phyloP scores from a whole-genome alignment of 2,329 filamentous ascomycete species.

The Diplodia seriata region DNA sequence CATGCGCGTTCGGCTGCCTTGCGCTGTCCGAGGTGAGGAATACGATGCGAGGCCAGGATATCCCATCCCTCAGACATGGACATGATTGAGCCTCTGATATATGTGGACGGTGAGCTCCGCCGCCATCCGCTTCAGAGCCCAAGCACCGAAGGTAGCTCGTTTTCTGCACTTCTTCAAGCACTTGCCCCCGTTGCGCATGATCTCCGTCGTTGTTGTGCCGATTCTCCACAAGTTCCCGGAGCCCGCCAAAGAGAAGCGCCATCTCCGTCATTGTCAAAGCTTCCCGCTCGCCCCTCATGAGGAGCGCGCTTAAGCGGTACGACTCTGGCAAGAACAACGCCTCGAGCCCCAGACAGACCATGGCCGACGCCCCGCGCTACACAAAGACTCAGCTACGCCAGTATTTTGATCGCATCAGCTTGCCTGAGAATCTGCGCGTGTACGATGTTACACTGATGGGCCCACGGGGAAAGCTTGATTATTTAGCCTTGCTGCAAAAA shows the following conservation, averaged over 20 bases:
- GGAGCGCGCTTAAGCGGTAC: constrained; percentile 23
- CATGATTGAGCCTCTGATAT: constrained; percentile 8
- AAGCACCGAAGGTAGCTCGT: not conserved
- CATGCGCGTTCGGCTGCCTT: not conserved
- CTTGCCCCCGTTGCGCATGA: not conserved
- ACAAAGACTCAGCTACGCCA: constrained; percentile 41
- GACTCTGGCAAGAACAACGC: constrained; percentile 20
- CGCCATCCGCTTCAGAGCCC: constrained; percentile 6
- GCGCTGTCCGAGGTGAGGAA: constrained; percentile 3
- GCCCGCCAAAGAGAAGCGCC: constrained; percentile 5
- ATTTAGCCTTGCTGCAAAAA: constrained; percentile 44
- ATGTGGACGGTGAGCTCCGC: constrained; percentile 6
- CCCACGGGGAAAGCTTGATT: constrained; percentile 39
- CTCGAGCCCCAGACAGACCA: constrained; percentile 10
- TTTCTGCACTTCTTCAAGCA: not conserved
- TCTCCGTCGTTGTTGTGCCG: not conserved
- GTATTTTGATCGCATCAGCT: constrained; percentile 47
- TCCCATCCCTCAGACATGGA: not conserved
- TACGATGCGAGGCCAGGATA: constrained; percentile 16
- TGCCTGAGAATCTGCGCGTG: constrained; percentile 40
- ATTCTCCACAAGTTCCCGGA: not conserved
- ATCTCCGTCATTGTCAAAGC: constrained; percentile 19
- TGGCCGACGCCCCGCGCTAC: constrained; percentile 34
- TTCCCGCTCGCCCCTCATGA: constrained; percentile 15
- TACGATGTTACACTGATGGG: constrained; percentile 39